phyloP scores from a whole-genome alignment of 2,329 filamentous ascomycete genomes.

The Fusarium lateritium region DNA sequence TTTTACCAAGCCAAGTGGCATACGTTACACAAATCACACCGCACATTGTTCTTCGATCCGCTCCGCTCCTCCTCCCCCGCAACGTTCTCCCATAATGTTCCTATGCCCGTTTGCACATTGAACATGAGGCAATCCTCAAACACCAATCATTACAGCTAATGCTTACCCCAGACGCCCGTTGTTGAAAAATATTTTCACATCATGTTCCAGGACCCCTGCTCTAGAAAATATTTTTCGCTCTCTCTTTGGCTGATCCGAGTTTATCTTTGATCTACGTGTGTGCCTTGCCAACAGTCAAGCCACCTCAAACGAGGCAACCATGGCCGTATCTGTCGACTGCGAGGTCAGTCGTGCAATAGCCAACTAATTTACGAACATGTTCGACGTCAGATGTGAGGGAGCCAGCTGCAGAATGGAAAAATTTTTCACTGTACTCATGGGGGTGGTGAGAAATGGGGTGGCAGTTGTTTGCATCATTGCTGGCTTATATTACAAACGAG shows the following conservation, averaged over 20 bases:
- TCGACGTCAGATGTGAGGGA: conserved; percentile 28
- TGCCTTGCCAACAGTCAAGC: conserved; percentile 36
- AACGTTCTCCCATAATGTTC: conserved; percentile 26
- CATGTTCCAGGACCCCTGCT: conserved; percentile 22
- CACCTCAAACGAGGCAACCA: conserved; percentile 38
- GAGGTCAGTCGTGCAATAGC: conserved; percentile 15
- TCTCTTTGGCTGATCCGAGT: conserved; percentile 16
- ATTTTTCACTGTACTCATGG: conserved; percentile 16
- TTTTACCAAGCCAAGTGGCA: conserved; percentile 2
- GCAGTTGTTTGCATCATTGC: conserved; percentile 6
- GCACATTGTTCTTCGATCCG: conserved; percentile 27
- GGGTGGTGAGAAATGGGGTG: conserved; percentile 3
- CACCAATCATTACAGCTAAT: conserved; percentile 35
- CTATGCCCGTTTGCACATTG: conserved; percentile 24
- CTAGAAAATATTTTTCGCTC: neutral
- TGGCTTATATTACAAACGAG: conserved; percentile 22
- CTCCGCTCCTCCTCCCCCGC: conserved; percentile 27
- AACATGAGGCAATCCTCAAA: conserved; percentile 23
- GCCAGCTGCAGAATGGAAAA: conserved; percentile 42
- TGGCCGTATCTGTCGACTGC: conserved; percentile 9
- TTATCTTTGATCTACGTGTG: conserved; percentile 10
- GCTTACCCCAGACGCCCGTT: conserved; percentile 42
- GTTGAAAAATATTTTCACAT: conserved; percentile 36
- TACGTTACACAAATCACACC: conserved; percentile 23
- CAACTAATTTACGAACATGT: conserved; percentile 18